Evolutionary conservation across 2,329 filamentous ascomycete genomes (phyloP), one percentile per base, ranked within the genome.

Genomic region (Colletotrichum lentis): DNA sequence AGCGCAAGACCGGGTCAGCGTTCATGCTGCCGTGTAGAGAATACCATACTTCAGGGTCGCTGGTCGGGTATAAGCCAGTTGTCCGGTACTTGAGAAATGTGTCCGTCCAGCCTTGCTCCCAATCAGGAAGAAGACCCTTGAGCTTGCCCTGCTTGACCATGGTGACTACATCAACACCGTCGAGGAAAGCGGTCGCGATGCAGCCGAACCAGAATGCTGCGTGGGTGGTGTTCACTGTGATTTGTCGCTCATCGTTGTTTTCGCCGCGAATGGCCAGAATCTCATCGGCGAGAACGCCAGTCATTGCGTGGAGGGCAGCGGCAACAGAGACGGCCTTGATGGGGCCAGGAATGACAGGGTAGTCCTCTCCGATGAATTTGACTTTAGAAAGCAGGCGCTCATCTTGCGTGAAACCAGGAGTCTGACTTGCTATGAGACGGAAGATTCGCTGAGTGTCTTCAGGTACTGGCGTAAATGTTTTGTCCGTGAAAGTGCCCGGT

Each of bases 1-100:
- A 79, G 31, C 76, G 71, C 1, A 86, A 77, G 0, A 81, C 81
- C 2, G 79, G 77, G 2, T 74, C 72, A 0, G 83, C 80, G 43
- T 83, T 73, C 52, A 86, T 76, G 0, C 81, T 84, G 5, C 84
- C 84, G 61, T 86, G 83, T 0, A 86, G 76, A 12, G 82, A 82
- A 72, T 84, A 86, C 80, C 81, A 85, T 0, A 80, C 78, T 0
- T 77, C 76, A 0, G 77, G 73, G 41, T 82, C 74, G n/a, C 77
- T 80, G 0, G 84, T 86, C 8, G 80, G 81, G 69, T 85, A 86
- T 53, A 84, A 78, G 2, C 78, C 80, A 8, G 80, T 82, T 4
- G 78, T 73, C 20, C 83, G 78, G 50, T 79, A 79, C 39, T 77
- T 77, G 55, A 83, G 72, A 0, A 78, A 72, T 12, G 64, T 67